A percentile compares a stretch with the other conserved stretches of the same genome.
Evolutionary conservation across 495 filamentous ascomycete genomes (phyloP).

Genomic region (Terfezia claveryi): DNA sequence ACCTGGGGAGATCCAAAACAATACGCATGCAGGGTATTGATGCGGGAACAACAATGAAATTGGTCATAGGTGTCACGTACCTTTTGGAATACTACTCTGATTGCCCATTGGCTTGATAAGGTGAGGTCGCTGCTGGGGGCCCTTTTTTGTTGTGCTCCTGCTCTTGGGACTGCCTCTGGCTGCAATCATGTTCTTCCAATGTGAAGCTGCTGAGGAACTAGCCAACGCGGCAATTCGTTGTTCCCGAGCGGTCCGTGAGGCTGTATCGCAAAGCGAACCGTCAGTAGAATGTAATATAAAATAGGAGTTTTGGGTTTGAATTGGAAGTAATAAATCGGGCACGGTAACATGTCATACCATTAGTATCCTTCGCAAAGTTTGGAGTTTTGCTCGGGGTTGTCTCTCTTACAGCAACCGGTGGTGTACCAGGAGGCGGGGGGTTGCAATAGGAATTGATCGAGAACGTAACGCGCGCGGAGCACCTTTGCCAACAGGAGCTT

Average conservation of each 20-base stretch:
- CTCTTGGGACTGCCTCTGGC: slow-evolving; percentile 32
- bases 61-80: slow-evolving; percentile 23
- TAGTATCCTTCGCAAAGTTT: slow-evolving; percentile 82
- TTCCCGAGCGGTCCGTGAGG: slow-evolving; percentile 68
- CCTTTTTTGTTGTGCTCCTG: slow-evolving; percentile 30
- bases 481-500: slow-evolving; percentile 50
- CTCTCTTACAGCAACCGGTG: slow-evolving; percentile 11
- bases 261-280: no score
- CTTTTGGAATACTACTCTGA: slow-evolving; percentile 38
- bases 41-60: not conserved
- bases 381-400: slow-evolving; percentile 33
- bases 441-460: slow-evolving; percentile 30
- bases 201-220: slow-evolving; percentile 23
- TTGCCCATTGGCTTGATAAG: slow-evolving; percentile 50
- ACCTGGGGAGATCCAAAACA: no score
- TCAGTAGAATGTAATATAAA: no score
- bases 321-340: slow-evolving; percentile 30
- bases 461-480: slow-evolving; percentile 32
- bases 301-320: no score
- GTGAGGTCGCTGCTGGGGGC: slow-evolving; percentile 38
- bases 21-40: not conserved
- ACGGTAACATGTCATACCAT: slow-evolving; percentile 30
- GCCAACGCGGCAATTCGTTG: slow-evolving; percentile 41
- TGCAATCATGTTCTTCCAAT: slow-evolving; percentile 57
- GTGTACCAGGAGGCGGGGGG: slow-evolving; percentile 34